A percentile compares a stretch with the other conserved stretches of the same genome.
These are phyloP conservation scores for Penicillium waksmanii DNA, from an alignment of 495 filamentous ascomycete genomes.

Conservation along the genomic window DNA sequence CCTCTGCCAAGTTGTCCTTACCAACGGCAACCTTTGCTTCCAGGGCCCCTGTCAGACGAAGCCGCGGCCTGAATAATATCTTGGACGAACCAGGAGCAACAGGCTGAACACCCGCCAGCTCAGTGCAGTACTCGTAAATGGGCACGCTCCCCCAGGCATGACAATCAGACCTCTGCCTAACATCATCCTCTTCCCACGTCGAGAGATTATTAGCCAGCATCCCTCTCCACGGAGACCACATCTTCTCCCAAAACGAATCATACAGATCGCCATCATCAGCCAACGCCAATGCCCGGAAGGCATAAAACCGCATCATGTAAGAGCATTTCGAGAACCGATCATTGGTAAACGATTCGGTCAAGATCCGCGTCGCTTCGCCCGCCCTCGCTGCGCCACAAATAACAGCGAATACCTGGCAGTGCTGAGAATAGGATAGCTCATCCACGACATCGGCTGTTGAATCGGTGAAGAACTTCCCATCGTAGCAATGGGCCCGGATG, in stretches of 20 bases:
- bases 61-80: constrained; percentile 35
- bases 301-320: constrained; percentile 47
- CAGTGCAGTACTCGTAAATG: constrained; percentile 44
- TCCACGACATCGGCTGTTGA: constrained; percentile 33
- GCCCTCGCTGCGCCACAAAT: constrained; percentile 31
- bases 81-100: constrained; percentile 28
- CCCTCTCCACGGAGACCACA: constrained; percentile 37
- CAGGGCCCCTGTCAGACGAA: constrained; percentile 27
- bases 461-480: constrained; percentile 39
- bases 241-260: constrained; percentile 28
- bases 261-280: constrained; percentile 29
- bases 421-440: constrained; percentile 33
- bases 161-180: constrained; percentile 43
- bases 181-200: constrained; percentile 48
- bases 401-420: constrained; percentile 42
- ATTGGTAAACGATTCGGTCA: constrained; percentile 26
- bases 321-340: constrained; percentile 38
- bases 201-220: constrained; percentile 42
- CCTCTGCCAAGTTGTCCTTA: constrained; percentile 32
- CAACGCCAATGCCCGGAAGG: constrained; percentile 35
- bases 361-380: constrained; percentile 17
- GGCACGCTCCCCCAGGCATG: constrained; percentile 50
- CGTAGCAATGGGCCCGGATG: constrained; percentile 37
- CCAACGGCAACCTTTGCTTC: constrained; percentile 36
- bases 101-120: constrained; percentile 36